Evolutionary conservation across 768 basidiomycete genomes (phyloP).

Genomic region (Chalciporus sphaerocephalus): DNA sequence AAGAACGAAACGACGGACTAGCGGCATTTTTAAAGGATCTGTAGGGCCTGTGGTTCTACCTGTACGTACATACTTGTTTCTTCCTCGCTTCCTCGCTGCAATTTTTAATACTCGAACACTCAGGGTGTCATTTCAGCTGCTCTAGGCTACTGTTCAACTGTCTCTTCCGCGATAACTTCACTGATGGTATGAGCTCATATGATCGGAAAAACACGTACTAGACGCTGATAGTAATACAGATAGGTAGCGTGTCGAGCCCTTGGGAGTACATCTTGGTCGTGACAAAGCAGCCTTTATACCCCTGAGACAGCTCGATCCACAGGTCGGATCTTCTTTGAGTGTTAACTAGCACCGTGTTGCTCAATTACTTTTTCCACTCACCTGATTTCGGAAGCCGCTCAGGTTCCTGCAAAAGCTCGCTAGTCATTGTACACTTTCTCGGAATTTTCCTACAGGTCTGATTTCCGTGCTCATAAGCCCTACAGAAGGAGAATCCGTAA

Average conservation of each 20-base stretch:
- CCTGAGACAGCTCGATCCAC: conserved; percentile 55
- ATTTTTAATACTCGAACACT: not conserved
- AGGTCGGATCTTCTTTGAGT: conserved; percentile 52
- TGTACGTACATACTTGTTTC: not conserved
- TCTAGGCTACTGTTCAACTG: not conserved
- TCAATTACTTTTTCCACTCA: conserved; percentile 30
- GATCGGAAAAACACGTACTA: conserved; percentile 68
- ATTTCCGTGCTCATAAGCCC: conserved; percentile 37
- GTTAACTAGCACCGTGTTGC: not conserved
- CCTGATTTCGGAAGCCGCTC: conserved; percentile 62
- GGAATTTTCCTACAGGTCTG: not conserved
- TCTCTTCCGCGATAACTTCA: conserved; percentile 28
- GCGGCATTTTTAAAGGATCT: conserved; percentile 44
- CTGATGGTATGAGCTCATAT: conserved; percentile 44
- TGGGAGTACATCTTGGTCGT: conserved; percentile 63
- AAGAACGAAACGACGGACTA: conserved; percentile 37
- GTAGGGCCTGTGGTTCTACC: conserved; percentile 1
- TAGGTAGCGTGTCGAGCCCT: conserved; percentile 60
- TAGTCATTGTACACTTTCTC: conserved; percentile 42
- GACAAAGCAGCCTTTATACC: conserved; percentile 54
- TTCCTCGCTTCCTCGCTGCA: too few relatives aligned
- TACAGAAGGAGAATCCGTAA: conserved; percentile 45
- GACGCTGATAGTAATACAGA: conserved; percentile 53
- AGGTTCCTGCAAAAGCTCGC: conserved; percentile 51
- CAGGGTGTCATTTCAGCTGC: not conserved